phyloP scores from a whole-genome alignment of 2,329 filamentous ascomycete species.

The Tothia fuscella region DNA sequence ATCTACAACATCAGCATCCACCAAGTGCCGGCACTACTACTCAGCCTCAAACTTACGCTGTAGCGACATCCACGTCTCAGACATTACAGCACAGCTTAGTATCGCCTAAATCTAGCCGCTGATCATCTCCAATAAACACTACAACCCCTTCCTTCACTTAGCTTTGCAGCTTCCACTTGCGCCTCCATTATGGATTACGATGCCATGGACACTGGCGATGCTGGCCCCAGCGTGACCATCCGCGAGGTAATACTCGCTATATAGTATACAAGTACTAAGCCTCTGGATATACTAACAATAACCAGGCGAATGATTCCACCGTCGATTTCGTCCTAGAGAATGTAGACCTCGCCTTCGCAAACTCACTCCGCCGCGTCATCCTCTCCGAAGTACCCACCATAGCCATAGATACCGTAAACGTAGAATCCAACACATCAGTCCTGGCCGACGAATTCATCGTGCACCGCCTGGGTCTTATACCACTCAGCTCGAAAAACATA shows the following conservation, averaged over 20 bases:
- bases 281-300: slow-evolving; percentile 15
- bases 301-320: slow-evolving; percentile 62
- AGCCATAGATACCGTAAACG: slow-evolving; percentile 87
- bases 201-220: slow-evolving; percentile 28
- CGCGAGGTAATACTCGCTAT: slow-evolving; percentile 26
- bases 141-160: too few species aligned
- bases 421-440: slow-evolving; percentile 88
- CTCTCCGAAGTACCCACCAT: slow-evolving; percentile 90
- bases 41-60: neutral
- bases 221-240: slow-evolving; percentile 36
- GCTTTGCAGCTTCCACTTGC: too few species aligned
- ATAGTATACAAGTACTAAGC: neutral
- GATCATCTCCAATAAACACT: too few species aligned
- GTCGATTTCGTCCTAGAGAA: slow-evolving; percentile 88
- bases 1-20: neutral
- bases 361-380: slow-evolving; percentile 81
- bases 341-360: slow-evolving; percentile 83
- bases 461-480: slow-evolving; percentile 82
- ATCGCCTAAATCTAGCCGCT: too few species aligned
- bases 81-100: too few species aligned
- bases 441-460: slow-evolving; percentile 93
- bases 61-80: neutral
- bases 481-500: slow-evolving; percentile 72
- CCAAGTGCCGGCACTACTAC: neutral
- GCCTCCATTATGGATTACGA: slow-evolving; percentile 36